Percentiles rank a stretch among this genome's conserved stretches.
These are phyloP conservation scores for Phaffia rhodozyma DNA, from an alignment of 1,284 basidiomycete species.

Conservation along the genomic window DNA sequence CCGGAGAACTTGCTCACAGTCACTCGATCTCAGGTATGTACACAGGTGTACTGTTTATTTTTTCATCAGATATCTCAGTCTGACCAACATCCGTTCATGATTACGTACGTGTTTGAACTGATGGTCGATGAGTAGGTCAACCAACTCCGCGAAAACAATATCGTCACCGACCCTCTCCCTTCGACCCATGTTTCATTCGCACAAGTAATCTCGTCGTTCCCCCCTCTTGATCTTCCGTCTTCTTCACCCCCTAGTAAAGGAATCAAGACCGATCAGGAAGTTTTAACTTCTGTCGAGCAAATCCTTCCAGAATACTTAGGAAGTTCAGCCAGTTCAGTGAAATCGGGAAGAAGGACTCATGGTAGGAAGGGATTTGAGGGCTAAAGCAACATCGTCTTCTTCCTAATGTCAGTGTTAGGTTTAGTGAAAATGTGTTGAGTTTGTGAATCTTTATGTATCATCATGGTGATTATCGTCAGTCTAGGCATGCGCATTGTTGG, in stretches of 20 bases:
- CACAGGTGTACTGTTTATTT: neutral
- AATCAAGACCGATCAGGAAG: constrained; percentile 28
- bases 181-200: constrained; percentile 39
- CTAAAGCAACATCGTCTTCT: neutral
- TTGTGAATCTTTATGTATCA: too few species aligned
- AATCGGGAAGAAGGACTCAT: constrained; percentile 1
- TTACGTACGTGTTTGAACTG: neutral
- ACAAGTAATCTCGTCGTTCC: constrained; percentile 36
- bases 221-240: constrained; percentile 28
- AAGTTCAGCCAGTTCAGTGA: neutral
- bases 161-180: constrained; percentile 34
- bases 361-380: constrained; percentile 9
- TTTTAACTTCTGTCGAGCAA: constrained; percentile 43
- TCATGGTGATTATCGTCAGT: too few species aligned
- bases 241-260: constrained; percentile 21
- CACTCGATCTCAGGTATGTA: constrained; percentile 49
- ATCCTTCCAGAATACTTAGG: constrained; percentile 48
- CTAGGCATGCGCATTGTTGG: too few species aligned
- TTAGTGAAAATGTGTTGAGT: too few species aligned
- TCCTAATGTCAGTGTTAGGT: too few species aligned
- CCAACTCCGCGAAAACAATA: constrained; percentile 49
- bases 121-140: constrained; percentile 39
- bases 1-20: constrained; percentile 54
- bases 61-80: neutral
- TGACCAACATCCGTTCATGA: neutral